These are phyloP conservation scores for Boletellus sp. DNA, from an alignment of 768 basidiomycete genomes.

Conservation along the genomic window DNA sequence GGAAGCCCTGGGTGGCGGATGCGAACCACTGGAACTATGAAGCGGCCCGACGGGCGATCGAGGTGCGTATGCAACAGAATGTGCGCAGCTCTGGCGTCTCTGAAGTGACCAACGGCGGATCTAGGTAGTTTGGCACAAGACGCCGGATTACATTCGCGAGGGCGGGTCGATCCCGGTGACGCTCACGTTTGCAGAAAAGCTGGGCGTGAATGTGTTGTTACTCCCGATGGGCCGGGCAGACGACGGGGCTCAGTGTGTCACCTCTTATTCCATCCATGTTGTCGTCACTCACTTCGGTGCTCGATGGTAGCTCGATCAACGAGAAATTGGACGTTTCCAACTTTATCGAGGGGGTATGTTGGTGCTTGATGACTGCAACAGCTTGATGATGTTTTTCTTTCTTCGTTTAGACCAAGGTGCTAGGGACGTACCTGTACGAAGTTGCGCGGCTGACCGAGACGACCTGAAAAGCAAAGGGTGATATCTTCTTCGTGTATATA, in stretches of 20 bases:
- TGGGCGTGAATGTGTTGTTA: slow-evolving; percentile 82
- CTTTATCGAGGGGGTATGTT: slow-evolving; percentile 74
- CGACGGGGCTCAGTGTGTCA: slow-evolving; percentile 85
- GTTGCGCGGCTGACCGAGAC: slow-evolving; percentile 20
- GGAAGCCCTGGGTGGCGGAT: slow-evolving; percentile 87
- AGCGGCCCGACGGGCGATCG: slow-evolving; percentile 84
- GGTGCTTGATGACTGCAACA: not conserved
- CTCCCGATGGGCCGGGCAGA: slow-evolving; percentile 93
- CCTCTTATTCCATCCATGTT: not conserved
- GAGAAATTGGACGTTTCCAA: slow-evolving; percentile 92
- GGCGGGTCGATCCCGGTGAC: slow-evolving; percentile 96
- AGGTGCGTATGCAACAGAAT: slow-evolving; percentile 36
- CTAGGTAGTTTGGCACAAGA: slow-evolving; percentile 56
- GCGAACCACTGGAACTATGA: slow-evolving; percentile 90
- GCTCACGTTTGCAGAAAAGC: slow-evolving; percentile 85
- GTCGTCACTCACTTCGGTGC: not conserved
- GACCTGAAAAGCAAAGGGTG: slow-evolving; percentile 7
- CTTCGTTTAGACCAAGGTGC: slow-evolving; percentile 28
- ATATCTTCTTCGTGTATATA: not conserved
- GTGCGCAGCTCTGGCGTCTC: not conserved
- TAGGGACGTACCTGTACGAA: slow-evolving; percentile 32
- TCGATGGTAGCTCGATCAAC: slow-evolving; percentile 70
- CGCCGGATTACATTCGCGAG: slow-evolving; percentile 83
- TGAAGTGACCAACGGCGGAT: not conserved
- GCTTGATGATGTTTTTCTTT: not conserved